Conservation (phyloP, 768 basidiomycete genomes). For the Hypholoma sublateritium region DNA sequence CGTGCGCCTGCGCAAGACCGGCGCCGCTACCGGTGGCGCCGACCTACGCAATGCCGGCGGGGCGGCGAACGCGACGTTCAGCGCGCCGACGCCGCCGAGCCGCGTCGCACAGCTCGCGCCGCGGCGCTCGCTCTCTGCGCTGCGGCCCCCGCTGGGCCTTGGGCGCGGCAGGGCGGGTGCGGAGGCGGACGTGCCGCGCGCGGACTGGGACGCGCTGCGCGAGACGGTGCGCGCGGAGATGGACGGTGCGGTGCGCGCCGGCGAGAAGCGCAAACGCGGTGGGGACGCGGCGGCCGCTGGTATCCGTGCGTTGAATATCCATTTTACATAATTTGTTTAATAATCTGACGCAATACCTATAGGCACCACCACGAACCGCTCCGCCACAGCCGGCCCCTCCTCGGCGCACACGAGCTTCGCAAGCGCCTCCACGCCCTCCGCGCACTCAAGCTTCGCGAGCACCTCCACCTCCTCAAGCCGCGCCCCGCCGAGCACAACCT, state of each 20-base stretch:
- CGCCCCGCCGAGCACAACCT: neutral
- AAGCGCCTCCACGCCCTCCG: neutral
- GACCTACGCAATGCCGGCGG: neutral
- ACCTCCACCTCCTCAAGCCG: neutral
- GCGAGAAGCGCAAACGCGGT: slow-evolving; percentile 6
- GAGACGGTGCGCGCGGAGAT: neutral
- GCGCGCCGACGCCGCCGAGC: slow-evolving; percentile 1
- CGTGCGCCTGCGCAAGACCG: slow-evolving; percentile 55
- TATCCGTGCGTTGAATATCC: neutral
- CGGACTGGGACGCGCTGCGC: slow-evolving; percentile 1
- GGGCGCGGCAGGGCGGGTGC: neutral
- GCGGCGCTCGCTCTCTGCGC: slow-evolving; percentile 5
- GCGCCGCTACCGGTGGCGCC: neutral
- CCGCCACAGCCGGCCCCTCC: too few species aligned
- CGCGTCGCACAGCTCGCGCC: slow-evolving; percentile 2
- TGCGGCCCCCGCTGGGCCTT: neutral
- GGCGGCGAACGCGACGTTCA: slow-evolving; percentile 6
- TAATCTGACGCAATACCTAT: neutral
- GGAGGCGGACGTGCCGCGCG: neutral
- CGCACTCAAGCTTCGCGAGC: slow-evolving; percentile 2
- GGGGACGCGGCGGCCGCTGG: neutral
- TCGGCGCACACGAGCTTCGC: neutral
- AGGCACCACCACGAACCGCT: too few species aligned
- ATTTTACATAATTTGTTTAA: too few species aligned
- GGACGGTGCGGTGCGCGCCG: neutral